Evolutionary conservation across 129 eudicot genomes (phyloP), one percentile per base, ranked within the genome.

Genomic region (Flaveria trinervia): DNA sequence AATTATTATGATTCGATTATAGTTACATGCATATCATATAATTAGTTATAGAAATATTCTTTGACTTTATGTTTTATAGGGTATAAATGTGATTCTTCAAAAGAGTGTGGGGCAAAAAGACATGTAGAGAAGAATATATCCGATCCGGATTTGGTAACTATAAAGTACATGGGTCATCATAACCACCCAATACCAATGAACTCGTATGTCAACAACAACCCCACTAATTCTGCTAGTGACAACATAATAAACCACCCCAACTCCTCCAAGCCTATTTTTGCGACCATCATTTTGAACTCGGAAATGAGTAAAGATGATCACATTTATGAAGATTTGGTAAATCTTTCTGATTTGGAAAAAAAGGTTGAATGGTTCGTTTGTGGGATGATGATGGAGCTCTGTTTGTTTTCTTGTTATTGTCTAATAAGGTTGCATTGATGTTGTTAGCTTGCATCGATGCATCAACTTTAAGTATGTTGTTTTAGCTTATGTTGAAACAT

Each of bases 41-140:
- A 36, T 36, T 36, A 36, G 41, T 36, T 5, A 36, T 36, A 36
- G 1, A 5, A 5, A 36, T 36, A 7, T 36, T 36, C 7, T 36
- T 4, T 36, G 41, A 36, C 7, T 36, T 36, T 3, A 3, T 49
- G 17, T 49, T 4, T 49, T 49, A 81, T 88, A 92, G 98, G 87
- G 88, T 89, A 92, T 80, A 86, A 84, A 82, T 92, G 98, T 66
- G 84, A 86, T 73, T 83, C 89, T 16, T 83, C 88, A 85, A 88
- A 90, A 69, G 96, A 92, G 0, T 92, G 98, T 82, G 36, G 50
- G 85, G 98, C 96, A 55, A 86, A 92, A 26, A 90, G 88, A 76
- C 94, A 85, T 81, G 90, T 90, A 83, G 90, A 92, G 85, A 33
- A 88, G 30, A 82, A 88, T 64, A 81, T 81, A 79, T 86, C 89